Evolutionary conservation across 176 grass and related monocot species (phyloP).

Genomic region (Bothriochloa decipiens): DNA sequence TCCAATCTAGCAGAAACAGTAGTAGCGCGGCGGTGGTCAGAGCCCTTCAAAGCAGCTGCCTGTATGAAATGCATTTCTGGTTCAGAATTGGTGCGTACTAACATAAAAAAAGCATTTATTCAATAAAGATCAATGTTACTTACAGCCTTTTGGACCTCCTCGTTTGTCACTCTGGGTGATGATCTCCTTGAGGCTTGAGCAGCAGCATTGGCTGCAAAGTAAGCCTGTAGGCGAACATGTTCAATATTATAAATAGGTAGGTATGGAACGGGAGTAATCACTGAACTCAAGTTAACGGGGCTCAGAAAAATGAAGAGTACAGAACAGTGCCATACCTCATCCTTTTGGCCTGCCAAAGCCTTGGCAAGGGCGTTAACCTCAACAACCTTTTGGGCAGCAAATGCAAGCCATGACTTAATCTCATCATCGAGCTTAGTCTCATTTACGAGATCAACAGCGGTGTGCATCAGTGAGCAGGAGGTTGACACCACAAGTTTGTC

Average conservation of each 20-base stretch:
- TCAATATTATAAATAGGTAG: slow-evolving; percentile 35
- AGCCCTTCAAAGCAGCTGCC: slow-evolving; percentile 76
- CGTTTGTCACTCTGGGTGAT: slow-evolving; percentile 90
- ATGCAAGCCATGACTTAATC: slow-evolving; percentile 94
- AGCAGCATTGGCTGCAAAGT: slow-evolving; percentile 83
- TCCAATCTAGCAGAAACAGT: slow-evolving; percentile 71
- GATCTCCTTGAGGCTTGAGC: slow-evolving; percentile 84
- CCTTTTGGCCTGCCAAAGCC: slow-evolving; percentile 79
- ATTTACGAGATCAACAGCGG: slow-evolving; percentile 92
- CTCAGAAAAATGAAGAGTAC: neutral
- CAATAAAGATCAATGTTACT: slow-evolving; percentile 45
- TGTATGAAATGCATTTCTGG: slow-evolving; percentile 47
- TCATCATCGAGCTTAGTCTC: slow-evolving; percentile 90
- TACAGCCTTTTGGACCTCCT: slow-evolving; percentile 91
- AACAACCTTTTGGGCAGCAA: slow-evolving; percentile 99
- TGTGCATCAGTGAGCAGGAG: slow-evolving; percentile 96
- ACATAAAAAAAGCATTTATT: slow-evolving; percentile 1
- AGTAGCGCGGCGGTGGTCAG: slow-evolving; percentile 84
- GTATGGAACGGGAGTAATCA: neutral
- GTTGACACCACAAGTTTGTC: slow-evolving; percentile 96
- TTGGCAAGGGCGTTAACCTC: slow-evolving; percentile 95
- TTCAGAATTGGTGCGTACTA: slow-evolving; percentile 28
- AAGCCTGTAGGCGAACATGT: slow-evolving; percentile 59
- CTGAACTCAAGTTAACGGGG: neutral
- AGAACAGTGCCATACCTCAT: slow-evolving; percentile 55